phyloP scores from a whole-genome alignment of 31 red algal species.

The Odonthalia washingtoniensis region DNA sequence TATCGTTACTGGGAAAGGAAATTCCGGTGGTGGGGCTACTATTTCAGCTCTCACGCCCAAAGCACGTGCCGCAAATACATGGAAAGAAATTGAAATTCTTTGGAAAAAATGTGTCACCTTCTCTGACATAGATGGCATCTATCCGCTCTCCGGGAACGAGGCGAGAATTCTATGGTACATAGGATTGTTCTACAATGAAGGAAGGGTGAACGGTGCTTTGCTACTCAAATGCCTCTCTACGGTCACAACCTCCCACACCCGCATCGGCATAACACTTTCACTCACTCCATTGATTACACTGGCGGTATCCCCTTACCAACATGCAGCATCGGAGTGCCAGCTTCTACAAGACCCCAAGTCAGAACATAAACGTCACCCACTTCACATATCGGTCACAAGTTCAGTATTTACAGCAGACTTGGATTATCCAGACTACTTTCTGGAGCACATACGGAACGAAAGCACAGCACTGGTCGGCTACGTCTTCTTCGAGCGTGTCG shows the following conservation, averaged over 20 bases:
- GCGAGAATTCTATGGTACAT: constrained; percentile 9
- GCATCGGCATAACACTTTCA: neutral
- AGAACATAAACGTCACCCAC: neutral
- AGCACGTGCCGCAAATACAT: constrained; percentile 21
- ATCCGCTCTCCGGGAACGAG: constrained; percentile 11
- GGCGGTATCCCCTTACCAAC: constrained; percentile 9
- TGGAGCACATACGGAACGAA: constrained; percentile 20
- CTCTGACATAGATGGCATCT: neutral
- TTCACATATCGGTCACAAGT: neutral
- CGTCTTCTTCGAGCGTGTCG: constrained; percentile 49
- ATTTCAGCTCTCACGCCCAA: constrained; percentile 25
- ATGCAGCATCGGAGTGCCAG: neutral
- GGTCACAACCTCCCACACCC: neutral
- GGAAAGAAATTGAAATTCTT: neutral
- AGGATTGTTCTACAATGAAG: neutral
- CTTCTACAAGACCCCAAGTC: constrained; percentile 20
- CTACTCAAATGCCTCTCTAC: constrained; percentile 1
- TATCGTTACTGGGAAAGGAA: neutral
- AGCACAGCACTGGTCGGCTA: constrained; percentile 19
- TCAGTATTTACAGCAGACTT: constrained; percentile 17
- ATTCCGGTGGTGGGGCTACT: neutral
- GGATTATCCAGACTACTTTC: neutral
- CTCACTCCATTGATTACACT: constrained; percentile 7
- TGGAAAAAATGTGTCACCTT: constrained; percentile 3
- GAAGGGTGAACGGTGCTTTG: neutral